Base-by-base conservation (phyloP, 2,329 filamentous ascomycete genomes). In the Botrytis porri region DNA sequence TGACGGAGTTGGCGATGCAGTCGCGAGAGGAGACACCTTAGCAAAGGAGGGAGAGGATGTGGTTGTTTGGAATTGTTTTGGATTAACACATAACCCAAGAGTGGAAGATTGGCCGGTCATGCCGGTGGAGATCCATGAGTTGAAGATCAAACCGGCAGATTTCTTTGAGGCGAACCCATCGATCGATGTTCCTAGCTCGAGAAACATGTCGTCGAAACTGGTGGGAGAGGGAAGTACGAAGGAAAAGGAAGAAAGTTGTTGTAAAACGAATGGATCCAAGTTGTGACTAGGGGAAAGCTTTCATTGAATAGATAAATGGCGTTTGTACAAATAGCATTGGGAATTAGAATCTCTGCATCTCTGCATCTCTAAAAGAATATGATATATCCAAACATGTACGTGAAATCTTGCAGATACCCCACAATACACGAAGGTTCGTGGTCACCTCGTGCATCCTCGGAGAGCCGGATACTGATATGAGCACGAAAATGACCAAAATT, bases 81-180 rank as follows among this genome's bases (percentile, higher is more conserved):
- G 94, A 37, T 85, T 97, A 39, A 95, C 92, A 1, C 95, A 97
- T 81, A 95, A 97, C 84, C 94, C 95, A 0, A 85, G 92, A 0
- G 93, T 94, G 0, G 95, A 97, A 80, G 95, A 97, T 82, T 97
- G 93, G 84, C 94, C 94, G 25, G 87, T 97, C 76, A 97, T 97
- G 94, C 72, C 69, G 25, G 67, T 88, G 1, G 92, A 95, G 85
- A 92, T 93, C 1, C 94, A 97, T 87, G 93, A 90, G 1, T 84
- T 97, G 77, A 86, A 81, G 74, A 77, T 88, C 67, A 83, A 85
- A 74, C 85, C 86, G 6, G n/a, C 9, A 18, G 85, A 86, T 73
- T 87, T 87, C 75, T 87, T 86, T 74, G 81, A 83, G 25, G 80
- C 80, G 65, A 87, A 87, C 75, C 86, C 86, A 2, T 84, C 84